These are phyloP conservation scores for Adansonia grandidieri DNA, from an alignment of 441 rosid genomes.

Conservation along the genomic window DNA sequence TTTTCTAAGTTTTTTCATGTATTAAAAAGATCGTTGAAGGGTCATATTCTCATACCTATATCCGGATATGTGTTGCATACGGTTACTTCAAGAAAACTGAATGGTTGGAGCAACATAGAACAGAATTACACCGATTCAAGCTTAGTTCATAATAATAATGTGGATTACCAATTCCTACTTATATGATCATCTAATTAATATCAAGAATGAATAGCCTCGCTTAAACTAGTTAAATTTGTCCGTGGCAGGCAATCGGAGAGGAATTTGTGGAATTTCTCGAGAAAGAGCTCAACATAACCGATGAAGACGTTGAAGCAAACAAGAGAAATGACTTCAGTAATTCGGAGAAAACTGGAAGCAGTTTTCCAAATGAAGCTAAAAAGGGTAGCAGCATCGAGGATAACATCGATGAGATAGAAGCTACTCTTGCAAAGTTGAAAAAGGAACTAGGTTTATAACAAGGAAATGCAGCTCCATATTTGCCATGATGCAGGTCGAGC, in stretches of 20 bases:
- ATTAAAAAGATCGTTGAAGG: too few relatives aligned
- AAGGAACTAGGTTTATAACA: slow-evolving; percentile 82
- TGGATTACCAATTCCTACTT: not conserved
- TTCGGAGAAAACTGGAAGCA: slow-evolving; percentile 41
- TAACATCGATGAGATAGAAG: slow-evolving; percentile 87
- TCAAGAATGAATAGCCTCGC: slow-evolving; percentile 12
- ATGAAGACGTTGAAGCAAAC: slow-evolving; percentile 41
- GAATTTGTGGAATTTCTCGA: slow-evolving; percentile 95
- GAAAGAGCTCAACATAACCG: slow-evolving; percentile 86
- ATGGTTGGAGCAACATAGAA: not conserved
- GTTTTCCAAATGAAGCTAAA: slow-evolving; percentile 34
- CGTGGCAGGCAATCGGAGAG: slow-evolving; percentile 84
- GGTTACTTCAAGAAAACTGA: too few relatives aligned
- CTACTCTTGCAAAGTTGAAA: slow-evolving; percentile 78
- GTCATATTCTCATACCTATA: too few relatives aligned
- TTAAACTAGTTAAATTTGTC: slow-evolving; percentile 1
- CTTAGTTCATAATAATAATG: not conserved
- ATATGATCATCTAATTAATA: not conserved
- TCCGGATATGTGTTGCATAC: too few relatives aligned
- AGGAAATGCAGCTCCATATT: slow-evolving; percentile 19
- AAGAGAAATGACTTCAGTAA: slow-evolving; percentile 29
- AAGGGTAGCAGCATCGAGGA: slow-evolving; percentile 69
- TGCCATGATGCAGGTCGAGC: not conserved
- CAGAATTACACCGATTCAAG: not conserved
- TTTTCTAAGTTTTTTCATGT: too few relatives aligned